Evolutionary conservation across 768 basidiomycete species (phyloP).

Genomic region (Rhizopogon sp.): DNA sequence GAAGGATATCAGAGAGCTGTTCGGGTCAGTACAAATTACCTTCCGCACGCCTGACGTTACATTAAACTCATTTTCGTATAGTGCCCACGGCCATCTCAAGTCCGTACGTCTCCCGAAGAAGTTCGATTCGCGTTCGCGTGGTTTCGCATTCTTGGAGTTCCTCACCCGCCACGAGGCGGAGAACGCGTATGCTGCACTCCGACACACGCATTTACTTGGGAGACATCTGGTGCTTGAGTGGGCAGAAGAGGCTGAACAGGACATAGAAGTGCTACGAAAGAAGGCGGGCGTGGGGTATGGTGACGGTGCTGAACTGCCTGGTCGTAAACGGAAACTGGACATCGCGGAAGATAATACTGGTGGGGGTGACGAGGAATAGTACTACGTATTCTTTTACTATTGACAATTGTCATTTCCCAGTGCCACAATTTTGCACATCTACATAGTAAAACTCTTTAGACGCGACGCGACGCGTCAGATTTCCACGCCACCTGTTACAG

Average conservation of each 20-base stretch:
- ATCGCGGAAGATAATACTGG: constrained; percentile 38
- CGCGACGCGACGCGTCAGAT: background rate
- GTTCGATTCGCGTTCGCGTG: constrained; percentile 82
- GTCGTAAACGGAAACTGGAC: constrained; percentile 66
- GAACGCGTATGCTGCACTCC: constrained; percentile 78
- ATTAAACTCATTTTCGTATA: constrained; percentile 23
- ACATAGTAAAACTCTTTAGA: too few relatives aligned
- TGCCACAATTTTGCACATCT: background rate
- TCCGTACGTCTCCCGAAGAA: constrained; percentile 91
- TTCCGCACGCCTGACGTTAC: background rate
- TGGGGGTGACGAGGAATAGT: constrained; percentile 23
- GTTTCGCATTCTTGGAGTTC: constrained; percentile 97
- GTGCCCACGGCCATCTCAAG: constrained; percentile 89
- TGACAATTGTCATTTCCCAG: background rate
- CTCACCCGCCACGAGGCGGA: constrained; percentile 86
- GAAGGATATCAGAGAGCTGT: constrained; percentile 86
- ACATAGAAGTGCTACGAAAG: constrained; percentile 68
- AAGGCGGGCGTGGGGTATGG: constrained; percentile 80
- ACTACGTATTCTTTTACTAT: too few relatives aligned
- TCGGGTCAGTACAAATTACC: constrained; percentile 58
- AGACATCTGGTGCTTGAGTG: constrained; percentile 93
- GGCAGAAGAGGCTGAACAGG: constrained; percentile 80
- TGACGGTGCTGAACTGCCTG: constrained; percentile 64
- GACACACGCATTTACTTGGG: constrained; percentile 94
- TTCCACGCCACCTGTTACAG: constrained; percentile 4